Percentiles rank a stretch among this genome's conserved stretches.
These are phyloP conservation scores for Dichomitus squalens DNA, from an alignment of 1,284 basidiomycete species.

Conservation along the genomic window DNA sequence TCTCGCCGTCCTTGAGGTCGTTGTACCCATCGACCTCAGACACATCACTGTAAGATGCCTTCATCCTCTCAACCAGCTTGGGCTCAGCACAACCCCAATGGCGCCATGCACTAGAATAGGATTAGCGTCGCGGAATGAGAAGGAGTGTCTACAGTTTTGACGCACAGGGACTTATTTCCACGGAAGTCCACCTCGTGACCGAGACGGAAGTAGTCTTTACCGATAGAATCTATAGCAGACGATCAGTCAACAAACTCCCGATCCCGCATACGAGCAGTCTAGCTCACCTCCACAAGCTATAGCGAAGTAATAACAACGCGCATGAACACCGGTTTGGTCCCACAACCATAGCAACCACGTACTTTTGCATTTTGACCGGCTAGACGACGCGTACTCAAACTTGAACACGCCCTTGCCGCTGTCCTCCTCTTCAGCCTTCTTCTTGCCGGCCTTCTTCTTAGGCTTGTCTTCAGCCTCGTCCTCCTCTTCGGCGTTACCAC, in stretches of 20 bases:
- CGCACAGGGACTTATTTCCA: conserved; percentile 72
- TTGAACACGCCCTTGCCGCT: conserved; percentile 31
- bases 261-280: conserved; percentile 25
- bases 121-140: conserved; percentile 12
- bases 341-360: neutral
- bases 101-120: conserved; percentile 59
- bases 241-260: conserved; percentile 2
- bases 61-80: conserved; percentile 69
- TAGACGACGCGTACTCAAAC: conserved; percentile 33
- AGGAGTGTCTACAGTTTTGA: neutral
- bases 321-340: neutral
- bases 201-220: conserved; percentile 73
- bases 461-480: conserved; percentile 45
- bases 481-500: conserved; percentile 49
- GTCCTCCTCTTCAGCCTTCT: conserved; percentile 29
- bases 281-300: conserved; percentile 55
- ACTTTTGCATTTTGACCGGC: conserved; percentile 35
- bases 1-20: conserved; percentile 62
- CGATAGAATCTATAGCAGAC: conserved; percentile 45
- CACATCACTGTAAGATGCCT: conserved; percentile 57
- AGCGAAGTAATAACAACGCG: neutral
- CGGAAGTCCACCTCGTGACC: conserved; percentile 77
- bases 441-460: conserved; percentile 31
- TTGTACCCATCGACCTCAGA: conserved; percentile 72
- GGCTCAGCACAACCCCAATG: conserved; percentile 82